Conservation (phyloP, 768 basidiomycete genomes). For the Suillus hirtellus region DNA sequence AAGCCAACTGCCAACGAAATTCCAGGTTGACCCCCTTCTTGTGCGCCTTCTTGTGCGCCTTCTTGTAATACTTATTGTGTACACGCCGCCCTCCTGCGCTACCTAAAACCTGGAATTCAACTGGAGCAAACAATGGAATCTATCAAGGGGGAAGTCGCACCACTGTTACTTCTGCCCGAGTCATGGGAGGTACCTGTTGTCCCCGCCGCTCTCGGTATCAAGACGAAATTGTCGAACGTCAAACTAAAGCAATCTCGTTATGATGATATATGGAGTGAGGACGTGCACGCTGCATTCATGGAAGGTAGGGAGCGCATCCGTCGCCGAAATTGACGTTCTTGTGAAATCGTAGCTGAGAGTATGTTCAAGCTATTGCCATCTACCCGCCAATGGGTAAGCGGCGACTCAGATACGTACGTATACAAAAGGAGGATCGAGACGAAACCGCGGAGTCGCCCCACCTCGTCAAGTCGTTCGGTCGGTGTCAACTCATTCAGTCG, state of each 20-base stretch:
- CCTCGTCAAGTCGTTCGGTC: slow-evolving; percentile 33
- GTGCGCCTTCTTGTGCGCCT: slow-evolving; percentile 4
- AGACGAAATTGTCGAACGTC: not conserved
- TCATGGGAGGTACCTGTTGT: slow-evolving; percentile 6
- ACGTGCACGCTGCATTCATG: slow-evolving; percentile 38
- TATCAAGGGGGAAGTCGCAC: slow-evolving; percentile 19
- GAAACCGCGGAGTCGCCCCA: slow-evolving; percentile 13
- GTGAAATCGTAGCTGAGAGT: slow-evolving; percentile 13
- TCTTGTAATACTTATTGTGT: not conserved
- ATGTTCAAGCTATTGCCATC: slow-evolving; percentile 26
- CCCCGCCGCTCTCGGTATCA: not conserved
- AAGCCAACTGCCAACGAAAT: slow-evolving; percentile 8
- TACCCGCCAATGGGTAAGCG: slow-evolving; percentile 39
- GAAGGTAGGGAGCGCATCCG: slow-evolving; percentile 27
- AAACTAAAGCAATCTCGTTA: slow-evolving; percentile 34
- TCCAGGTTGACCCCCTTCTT: slow-evolving; percentile 12
- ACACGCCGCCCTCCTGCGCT: slow-evolving; percentile 8
- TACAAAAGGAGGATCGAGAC: slow-evolving; percentile 22
- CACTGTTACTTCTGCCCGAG: slow-evolving; percentile 11
- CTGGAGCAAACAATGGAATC: slow-evolving; percentile 21
- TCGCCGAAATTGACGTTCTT: not conserved
- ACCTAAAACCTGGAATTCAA: slow-evolving; percentile 13
- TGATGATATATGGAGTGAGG: slow-evolving; percentile 36
- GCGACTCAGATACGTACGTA: slow-evolving; percentile 33
- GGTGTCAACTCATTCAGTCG: slow-evolving; percentile 41